These are phyloP conservation scores for Aegilops tauschii DNA, from an alignment of 176 grass and related monocot species.

Conservation along the genomic window DNA sequence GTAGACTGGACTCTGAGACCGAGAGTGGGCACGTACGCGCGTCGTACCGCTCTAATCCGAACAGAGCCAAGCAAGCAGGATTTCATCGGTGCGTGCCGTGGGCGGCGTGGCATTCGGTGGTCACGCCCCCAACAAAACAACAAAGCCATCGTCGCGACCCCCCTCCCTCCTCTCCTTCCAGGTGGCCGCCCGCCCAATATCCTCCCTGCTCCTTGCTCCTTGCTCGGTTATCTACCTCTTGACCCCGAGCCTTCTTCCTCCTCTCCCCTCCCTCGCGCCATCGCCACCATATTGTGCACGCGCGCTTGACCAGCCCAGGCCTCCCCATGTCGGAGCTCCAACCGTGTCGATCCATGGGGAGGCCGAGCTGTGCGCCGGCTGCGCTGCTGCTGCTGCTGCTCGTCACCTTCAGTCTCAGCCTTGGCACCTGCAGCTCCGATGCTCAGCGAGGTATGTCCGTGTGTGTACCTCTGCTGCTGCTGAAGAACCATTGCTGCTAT, in stretches of 20 bases:
- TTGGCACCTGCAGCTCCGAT: background rate
- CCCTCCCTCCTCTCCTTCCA: background rate
- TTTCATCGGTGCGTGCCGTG: slow-evolving; percentile 1
- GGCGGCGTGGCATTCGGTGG: slow-evolving; percentile 3
- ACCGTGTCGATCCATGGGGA: slow-evolving; percentile 16
- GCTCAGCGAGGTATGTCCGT: slow-evolving; percentile 14
- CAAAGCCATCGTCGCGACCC: background rate
- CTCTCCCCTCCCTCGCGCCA: background rate
- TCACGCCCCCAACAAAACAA: background rate
- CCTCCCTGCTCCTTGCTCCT: background rate
- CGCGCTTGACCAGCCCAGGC: background rate
- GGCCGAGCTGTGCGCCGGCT: background rate
- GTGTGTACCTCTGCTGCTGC: background rate
- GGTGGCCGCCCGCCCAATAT: background rate
- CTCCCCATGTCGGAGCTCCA: background rate
- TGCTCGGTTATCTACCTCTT: background rate
- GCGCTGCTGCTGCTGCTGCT: slow-evolving; percentile 3
- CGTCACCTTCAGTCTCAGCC: background rate
- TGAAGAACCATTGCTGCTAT: background rate
- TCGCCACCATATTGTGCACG: background rate
- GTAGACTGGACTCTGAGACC: background rate
- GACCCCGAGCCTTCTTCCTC: background rate
- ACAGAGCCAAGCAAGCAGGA: background rate
- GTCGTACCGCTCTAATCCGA: background rate
- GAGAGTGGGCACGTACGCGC: too few relatives aligned